Evolutionary conservation across 306 rosid genomes (phyloP), one percentile per base, ranked within the genome.

Genomic region (Calophaca sinica): DNA sequence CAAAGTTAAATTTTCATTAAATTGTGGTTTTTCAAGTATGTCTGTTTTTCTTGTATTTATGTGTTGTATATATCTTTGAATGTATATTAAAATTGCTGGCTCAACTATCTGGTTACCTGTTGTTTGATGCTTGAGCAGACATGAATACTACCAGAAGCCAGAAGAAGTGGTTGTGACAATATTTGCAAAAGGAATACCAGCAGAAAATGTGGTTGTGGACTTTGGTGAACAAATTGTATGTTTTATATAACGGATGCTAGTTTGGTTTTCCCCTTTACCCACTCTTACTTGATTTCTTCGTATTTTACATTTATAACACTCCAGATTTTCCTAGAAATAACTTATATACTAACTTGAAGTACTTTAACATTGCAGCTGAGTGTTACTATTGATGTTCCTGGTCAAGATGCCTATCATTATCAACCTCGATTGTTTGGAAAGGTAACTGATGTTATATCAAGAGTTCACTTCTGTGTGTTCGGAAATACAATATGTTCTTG

Each of bases 161-260:
- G 99, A 89, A 3, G 99, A 96, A 85, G 96, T 81, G 86, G 96
- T 96, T 31, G 70, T 92, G 78, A 90, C 99, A 11, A 84, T 96
- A 78, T 90, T 96, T 72, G 99, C 97, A 0, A 96, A 92, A 84
- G 90, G 93, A 72, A 80, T 96, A 81, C 90, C 93, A 20, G 87
- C 94, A 36, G 64, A 87, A 55, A 82, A 81, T 77, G 89, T 92
- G 66, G 48, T 62, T 32, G 89, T 89, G 48, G 89, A 92, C 52
- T 92, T 92, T 31, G 99, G 99, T 64, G 97, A 86, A 89, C 98
- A 96, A 81, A 92, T 89, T 75, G 99, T 96, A 92, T 14, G 82
- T 70, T 84, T 84, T 63, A 52, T 66, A 52, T 49, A 78, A 41
- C 28, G 63, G 15, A 6, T 72, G 70, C 13, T 45, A 41, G 15